phyloP scores from a whole-genome alignment of 2,329 filamentous ascomycete genomes.

The Lachnum nothofagi region DNA sequence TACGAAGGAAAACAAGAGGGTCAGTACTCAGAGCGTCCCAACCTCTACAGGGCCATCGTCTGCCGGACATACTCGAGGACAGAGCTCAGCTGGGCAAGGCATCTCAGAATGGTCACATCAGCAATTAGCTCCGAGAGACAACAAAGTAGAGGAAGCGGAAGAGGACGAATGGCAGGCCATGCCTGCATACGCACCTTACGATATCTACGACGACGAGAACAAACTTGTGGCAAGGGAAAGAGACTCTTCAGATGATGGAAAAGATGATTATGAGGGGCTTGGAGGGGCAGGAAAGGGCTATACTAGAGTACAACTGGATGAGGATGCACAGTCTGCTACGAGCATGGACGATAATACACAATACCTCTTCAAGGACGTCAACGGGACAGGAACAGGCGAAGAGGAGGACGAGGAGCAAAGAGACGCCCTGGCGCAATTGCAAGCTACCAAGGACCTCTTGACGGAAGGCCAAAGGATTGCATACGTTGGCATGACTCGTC shows the following conservation, averaged over 20 bases:
- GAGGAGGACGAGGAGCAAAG: slow-evolving; percentile 73
- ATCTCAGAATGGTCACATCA: slow-evolving; percentile 89
- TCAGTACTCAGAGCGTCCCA: no score
- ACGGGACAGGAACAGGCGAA: slow-evolving; percentile 53
- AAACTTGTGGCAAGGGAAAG: slow-evolving; percentile 79
- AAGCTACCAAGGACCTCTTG: slow-evolving; percentile 89
- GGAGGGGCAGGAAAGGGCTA: slow-evolving; percentile 93
- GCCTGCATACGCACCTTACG: slow-evolving; percentile 87
- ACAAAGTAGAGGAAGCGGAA: slow-evolving; percentile 49
- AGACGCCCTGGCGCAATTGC: slow-evolving; percentile 83
- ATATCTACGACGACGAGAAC: slow-evolving; percentile 93
- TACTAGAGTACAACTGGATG: slow-evolving; percentile 88
- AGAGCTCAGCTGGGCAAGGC: slow-evolving; percentile 23
- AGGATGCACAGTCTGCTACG: slow-evolving; percentile 87
- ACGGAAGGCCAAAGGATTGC: slow-evolving; percentile 95
- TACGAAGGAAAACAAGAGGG: background rate
- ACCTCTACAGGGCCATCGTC: background rate
- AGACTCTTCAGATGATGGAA: slow-evolving; percentile 60
- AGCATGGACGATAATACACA: slow-evolving; percentile 97
- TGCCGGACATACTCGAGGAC: slow-evolving; percentile 15
- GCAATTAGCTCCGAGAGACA: slow-evolving; percentile 54
- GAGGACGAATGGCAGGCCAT: slow-evolving; percentile 86
- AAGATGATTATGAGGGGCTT: slow-evolving; percentile 67
- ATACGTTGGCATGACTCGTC: slow-evolving; percentile 82
- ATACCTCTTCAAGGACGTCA: slow-evolving; percentile 80